Base-by-base conservation (phyloP, 1,284 basidiomycete genomes). In the Wolfiporia cocos region DNA sequence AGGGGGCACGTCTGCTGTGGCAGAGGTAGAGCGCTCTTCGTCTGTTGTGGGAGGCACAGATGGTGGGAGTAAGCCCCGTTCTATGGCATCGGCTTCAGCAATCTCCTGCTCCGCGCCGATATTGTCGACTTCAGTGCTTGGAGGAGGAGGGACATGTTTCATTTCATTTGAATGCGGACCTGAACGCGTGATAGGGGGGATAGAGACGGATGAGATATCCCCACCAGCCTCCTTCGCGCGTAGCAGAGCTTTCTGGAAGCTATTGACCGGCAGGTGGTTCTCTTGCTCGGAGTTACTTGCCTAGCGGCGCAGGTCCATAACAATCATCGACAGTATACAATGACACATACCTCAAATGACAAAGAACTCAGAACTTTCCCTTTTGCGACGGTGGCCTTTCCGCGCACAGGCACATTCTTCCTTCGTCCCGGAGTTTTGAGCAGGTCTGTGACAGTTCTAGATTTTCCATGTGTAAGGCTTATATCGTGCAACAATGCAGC, bases 401-500 rank as follows among this genome's bases (percentile, higher is more conserved):
- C 65, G 21, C 71, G 75, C 53, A 70, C 74, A 4, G 66, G 64
- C 11, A 69, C 61, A 39, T 68, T 69, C 62, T 73, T 82, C 62
- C 76, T 86, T 28, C 85, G 74, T 26, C 81, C 79, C 20, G 86
- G 86, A 2, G 87, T 90, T 64, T 90, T 90, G 5, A 89, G 75
- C n/a, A 90, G 71, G 42, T 89, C 85, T 41, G 86, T 80, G 11
- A 89, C 71, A 11, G 76, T 72, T 42, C 86, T 89, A 32, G 37
- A 28, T 14, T 41, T 30, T 31, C 32, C 17, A 20, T 29, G 3
- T 10, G 14, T 26, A 17, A 26, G 20, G n/a, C 23, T 11, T 6
- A 7, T 0, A 43, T 31, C 12, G 10, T 7, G 18, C n/a, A 5
- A 11, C 5, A n/a, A 19, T 11, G 10, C 23, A 47, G 29, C 7